phyloP scores from a whole-genome alignment of 2,329 filamentous ascomycete species.

The Talaromyces sp. region DNA sequence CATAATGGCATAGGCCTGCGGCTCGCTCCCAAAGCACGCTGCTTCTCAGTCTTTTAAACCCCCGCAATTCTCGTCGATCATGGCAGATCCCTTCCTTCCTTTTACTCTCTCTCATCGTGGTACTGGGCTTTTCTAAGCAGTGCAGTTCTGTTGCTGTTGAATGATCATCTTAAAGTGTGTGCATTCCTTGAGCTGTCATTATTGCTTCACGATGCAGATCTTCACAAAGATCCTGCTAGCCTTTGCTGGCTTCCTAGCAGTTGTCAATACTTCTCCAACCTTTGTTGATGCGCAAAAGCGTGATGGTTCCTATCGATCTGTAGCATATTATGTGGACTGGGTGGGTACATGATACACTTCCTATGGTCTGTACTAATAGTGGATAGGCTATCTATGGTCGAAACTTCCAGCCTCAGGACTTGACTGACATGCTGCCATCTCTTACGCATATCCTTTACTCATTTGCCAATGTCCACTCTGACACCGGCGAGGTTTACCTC shows the following conservation, averaged over 20 bases:
- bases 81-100: background rate
- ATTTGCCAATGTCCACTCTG: slow-evolving; percentile 78
- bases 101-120: background rate
- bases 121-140: background rate
- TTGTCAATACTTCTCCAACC: slow-evolving; percentile 2
- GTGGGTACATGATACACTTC: slow-evolving; percentile 20
- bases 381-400: slow-evolving; percentile 76
- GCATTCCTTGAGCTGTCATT: background rate
- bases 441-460: slow-evolving; percentile 87
- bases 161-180: background rate
- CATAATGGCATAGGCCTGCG: background rate
- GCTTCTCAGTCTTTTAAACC: background rate
- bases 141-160: background rate
- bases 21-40: too few species aligned
- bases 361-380: background rate
- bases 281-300: background rate
- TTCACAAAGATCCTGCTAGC: background rate
- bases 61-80: background rate
- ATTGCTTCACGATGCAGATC: slow-evolving; percentile 4
- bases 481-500: slow-evolving; percentile 73
- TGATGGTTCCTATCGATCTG: slow-evolving; percentile 23
- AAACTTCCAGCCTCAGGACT: slow-evolving; percentile 77
- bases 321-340: slow-evolving; percentile 46
- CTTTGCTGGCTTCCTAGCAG: slow-evolving; percentile 1
- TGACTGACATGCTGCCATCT: slow-evolving; percentile 61